A percentile compares a stretch with the other conserved stretches of the same genome.
Evolutionary conservation across 1,284 basidiomycete species (phyloP).

Genomic region (Cutaneotrichosporon arboriforme): DNA sequence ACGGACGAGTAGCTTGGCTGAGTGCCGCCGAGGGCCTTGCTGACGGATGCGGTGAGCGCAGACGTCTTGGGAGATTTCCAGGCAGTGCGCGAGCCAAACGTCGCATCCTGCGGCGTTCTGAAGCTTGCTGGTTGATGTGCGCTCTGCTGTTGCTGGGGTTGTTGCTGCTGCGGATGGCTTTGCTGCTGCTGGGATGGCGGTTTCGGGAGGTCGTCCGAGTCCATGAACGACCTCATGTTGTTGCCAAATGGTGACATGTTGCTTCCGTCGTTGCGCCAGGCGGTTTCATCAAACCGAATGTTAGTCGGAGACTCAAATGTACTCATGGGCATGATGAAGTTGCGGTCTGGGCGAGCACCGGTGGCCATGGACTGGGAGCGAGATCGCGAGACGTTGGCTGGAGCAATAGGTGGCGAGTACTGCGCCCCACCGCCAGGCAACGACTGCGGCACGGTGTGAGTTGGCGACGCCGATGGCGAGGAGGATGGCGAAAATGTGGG

Average conservation of each 20-base stretch:
- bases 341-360: constrained; percentile 36
- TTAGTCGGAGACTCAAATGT: constrained; percentile 23
- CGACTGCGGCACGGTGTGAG: constrained; percentile 4
- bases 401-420: constrained; percentile 39
- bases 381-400: constrained; percentile 38
- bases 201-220: constrained; percentile 3
- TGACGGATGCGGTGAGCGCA: constrained; percentile 30
- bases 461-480: constrained; percentile 33
- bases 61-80: constrained; percentile 24
- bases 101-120: constrained; percentile 21
- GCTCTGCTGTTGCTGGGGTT: not conserved
- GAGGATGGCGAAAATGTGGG: constrained; percentile 45
- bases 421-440: constrained; percentile 11
- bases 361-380: constrained; percentile 41
- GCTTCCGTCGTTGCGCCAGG: constrained; percentile 31
- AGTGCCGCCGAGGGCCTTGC: constrained; percentile 23
- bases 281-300: constrained; percentile 20
- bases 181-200: constrained; percentile 4
- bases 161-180: not conserved
- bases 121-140: constrained; percentile 17
- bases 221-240: constrained; percentile 21
- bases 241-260: constrained; percentile 44
- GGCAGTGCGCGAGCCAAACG: constrained; percentile 21
- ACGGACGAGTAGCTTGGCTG: constrained; percentile 26
- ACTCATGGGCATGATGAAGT: constrained; percentile 31